Base-by-base conservation (phyloP, 2,329 filamentous ascomycete species). In the Huntiella bhutanensis region DNA sequence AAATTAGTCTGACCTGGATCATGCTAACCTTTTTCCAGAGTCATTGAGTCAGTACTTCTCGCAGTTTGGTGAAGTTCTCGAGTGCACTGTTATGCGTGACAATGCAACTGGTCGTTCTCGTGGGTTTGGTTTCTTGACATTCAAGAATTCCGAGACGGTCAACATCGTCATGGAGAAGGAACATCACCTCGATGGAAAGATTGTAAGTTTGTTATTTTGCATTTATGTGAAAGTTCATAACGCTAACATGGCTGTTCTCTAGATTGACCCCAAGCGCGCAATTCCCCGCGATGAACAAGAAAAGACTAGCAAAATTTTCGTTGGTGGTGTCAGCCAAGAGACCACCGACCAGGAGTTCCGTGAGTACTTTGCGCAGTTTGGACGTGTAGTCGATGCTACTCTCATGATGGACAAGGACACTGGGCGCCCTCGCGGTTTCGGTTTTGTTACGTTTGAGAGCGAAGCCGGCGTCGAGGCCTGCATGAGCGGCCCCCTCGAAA, bases 371-470 rank as follows among this genome's bases (percentile, higher is more conserved):
- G 85, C 82, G 57, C 84, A 94, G 57, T 98, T 96, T 56, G 91
- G 91, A 22, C 80, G 88, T 51, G 91, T 98, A 15, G 80, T 98
- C 35, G 91, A 98, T 63, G 91, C 91, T 2, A 98, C 91, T 0
- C 75, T 98, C 2, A 98, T 98, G 91, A 98, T 98, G 78, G 91
- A 98, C 61, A 98, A 98, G 64, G 91, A 98, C 61, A 98, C 91
- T 1, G 91, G 91, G n/a, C 77, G 91, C 36, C 91, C 91, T 2
- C 75, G 91, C 58, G 91, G 91, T 1, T 98, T 98, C 57, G 91
- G 91, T 11, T 98, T 98, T 60, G 91, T 98, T 45, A 98, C 91
- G 0, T 98, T 98, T 55, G 91, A 98, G 63, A 92, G 80, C 54
- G 91, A 98, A 57, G 79, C 84, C 12, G 91, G 91, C 13, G 91